Conservation (phyloP, 2,329 filamentous ascomycete species). For the Fusarium dlaminii region DNA sequence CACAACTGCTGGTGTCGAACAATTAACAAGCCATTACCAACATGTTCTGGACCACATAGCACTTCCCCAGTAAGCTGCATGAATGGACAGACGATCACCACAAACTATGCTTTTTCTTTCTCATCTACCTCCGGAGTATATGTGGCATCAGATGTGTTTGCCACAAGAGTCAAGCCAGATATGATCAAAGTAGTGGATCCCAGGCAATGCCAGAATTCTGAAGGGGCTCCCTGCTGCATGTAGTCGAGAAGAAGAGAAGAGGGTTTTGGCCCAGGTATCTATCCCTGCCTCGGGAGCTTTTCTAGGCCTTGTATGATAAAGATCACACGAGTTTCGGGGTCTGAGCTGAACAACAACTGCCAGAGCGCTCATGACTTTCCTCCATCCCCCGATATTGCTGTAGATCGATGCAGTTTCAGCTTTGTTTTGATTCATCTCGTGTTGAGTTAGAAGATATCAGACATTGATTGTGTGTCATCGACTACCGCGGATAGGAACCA, state of each 20-base stretch:
- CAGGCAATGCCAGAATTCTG: neutral
- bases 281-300: neutral
- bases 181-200: neutral
- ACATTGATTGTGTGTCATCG: neutral
- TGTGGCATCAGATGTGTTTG: neutral
- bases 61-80: neutral
- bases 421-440: neutral
- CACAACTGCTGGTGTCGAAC: constrained; percentile 1
- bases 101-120: neutral
- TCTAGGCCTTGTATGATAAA: constrained; percentile 12
- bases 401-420: neutral
- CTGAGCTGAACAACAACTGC: neutral
- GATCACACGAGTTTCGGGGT: constrained; percentile 3
- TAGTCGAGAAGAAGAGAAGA: neutral
- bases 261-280: neutral
- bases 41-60: neutral
- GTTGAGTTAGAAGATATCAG: neutral
- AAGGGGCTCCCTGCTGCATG: neutral
- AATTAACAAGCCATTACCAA: neutral
- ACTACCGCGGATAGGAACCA: neutral
- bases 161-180: neutral
- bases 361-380: neutral
- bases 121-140: neutral
- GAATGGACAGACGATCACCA: neutral
- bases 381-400: neutral